phyloP scores from a whole-genome alignment of 495 filamentous ascomycete genomes.

The Penicillium malachiteum region DNA sequence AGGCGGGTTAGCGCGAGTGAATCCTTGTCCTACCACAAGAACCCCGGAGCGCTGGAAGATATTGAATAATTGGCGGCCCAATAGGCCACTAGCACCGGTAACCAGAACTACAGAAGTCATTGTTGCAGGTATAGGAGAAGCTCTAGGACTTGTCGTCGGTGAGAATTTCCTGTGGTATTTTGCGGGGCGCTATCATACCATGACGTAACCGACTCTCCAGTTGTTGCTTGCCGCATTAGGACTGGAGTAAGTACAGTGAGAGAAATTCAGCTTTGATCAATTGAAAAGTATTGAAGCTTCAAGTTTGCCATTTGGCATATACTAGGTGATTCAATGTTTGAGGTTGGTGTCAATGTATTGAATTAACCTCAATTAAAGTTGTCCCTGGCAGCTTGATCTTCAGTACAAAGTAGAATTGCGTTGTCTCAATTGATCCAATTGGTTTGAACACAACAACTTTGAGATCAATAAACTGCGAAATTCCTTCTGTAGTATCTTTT shows the following conservation, averaged over 20 bases:
- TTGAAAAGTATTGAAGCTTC: background rate
- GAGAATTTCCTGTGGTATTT: slow-evolving; percentile 7
- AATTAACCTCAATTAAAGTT: too few relatives aligned
- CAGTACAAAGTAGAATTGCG: too few relatives aligned
- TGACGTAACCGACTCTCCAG: slow-evolving; percentile 30
- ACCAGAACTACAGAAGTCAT: slow-evolving; percentile 69
- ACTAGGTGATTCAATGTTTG: background rate
- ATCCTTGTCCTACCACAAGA: slow-evolving; percentile 79
- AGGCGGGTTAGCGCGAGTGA: slow-evolving; percentile 68
- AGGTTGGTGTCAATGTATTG: too few relatives aligned
- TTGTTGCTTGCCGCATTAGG: background rate
- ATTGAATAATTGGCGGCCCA: slow-evolving; percentile 77
- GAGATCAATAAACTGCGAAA: too few relatives aligned
- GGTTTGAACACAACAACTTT: background rate
- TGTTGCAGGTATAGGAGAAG: background rate
- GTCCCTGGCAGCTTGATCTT: too few relatives aligned
- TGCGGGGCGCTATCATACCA: slow-evolving; percentile 18
- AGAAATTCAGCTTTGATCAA: too few relatives aligned
- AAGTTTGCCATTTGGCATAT: background rate
- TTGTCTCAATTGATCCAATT: background rate
- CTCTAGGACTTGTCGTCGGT: background rate
- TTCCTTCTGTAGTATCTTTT: too few relatives aligned
- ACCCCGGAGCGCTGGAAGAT: slow-evolving; percentile 70
- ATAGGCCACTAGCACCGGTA: slow-evolving; percentile 81
- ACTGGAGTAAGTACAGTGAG: too few relatives aligned